Base-by-base conservation (phyloP, 2,329 filamentous ascomycete species). In the Arthrobotrys pseudoclavata region DNA sequence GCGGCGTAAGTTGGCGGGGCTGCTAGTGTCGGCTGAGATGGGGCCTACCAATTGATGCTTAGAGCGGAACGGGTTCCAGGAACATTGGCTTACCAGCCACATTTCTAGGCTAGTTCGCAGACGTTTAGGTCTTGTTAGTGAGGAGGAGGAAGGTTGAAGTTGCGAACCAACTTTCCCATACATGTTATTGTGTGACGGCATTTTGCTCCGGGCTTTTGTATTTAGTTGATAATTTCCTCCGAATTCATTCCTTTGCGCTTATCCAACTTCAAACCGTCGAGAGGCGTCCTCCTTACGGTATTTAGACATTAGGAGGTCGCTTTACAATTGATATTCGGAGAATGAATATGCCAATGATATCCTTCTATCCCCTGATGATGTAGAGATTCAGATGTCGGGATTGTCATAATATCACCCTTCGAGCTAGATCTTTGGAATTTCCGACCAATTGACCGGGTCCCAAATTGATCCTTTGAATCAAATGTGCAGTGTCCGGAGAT, bases 21-120 rank as follows among this genome's bases (percentile, higher is more conserved):
- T n/a, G n/a, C n/a, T n/a, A n/a, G n/a, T n/a, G n/a, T n/a, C n/a
- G n/a, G n/a, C n/a, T n/a, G n/a, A n/a, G 18, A 22, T 40, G 53
- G 7, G 31, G 18, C 9, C 53, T 22, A 37, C 50, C 26, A n/a
- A 57, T 57, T 57, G n/a, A 31, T 40, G 4, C 45, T 47, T 47
- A 22, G 4, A 20, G 3, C 13, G n/a, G 26, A 15, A 37, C 29
- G 4, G 29, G 31, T 18, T 53, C n/a, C 18, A 37, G 26, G 52
- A 57, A 57, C 29, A 20, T 22, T 6, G 31, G 53, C 3, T 40
- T 4, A 6, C 18, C 18, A 40, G 53, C 31, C 29, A 24, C n/a
- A 24, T 57, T 37, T 40, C 29, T 15, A 22, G 53, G 12, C 53
- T 34, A n/a, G 29, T 34, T n/a, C n/a, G n/a, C n/a, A 15, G 29